Evolutionary conservation across 495 filamentous ascomycete genomes (phyloP), one percentile per base, ranked within the genome.

Genomic region (Aspergillus conjunctus): DNA sequence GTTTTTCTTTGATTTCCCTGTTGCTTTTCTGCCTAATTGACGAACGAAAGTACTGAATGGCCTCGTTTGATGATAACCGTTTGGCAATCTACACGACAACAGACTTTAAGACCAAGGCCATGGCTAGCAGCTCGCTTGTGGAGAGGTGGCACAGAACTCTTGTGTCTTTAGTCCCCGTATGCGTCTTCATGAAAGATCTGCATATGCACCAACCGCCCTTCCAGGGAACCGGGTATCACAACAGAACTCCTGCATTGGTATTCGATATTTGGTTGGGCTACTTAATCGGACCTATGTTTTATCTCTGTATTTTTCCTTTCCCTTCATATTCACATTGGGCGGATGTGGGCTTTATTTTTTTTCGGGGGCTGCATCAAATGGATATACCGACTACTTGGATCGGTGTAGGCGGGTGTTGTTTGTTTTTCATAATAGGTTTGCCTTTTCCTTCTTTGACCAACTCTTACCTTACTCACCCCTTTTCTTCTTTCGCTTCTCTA

Each of bases 311-410:
- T 58, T 39, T 59, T 45, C 49, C 53, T 20, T 30, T 44, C 20
- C 49, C 45, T 12, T 45, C 33, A 33, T 58, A 45, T 49, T 57
- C 20, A 33, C 26, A 26, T 26, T 58, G 50, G 60, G 50, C 34
- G 54, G 64, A 63, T 58, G 56, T 55, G 44, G n/a, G 34, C 9
- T 37, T 3, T 37, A 8, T 67, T 22, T 62, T 58, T 32, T 21
- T 20, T 11, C 43, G 54, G 65, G 57, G 54, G 48, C 58, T 63
- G 60, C 60, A 68, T 60, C 60, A 63, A 26, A 60, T 11, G 59
- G 44, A 48, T 41, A 48, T 41, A 50, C 59, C 43, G 54, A 60
- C 46, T 63, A 53, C 61, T 59, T 61, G 60, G 54, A 63, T 56
- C 54, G 60, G 64, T 60, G 57, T 43, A 46, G 58, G 62, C 20